Evolutionary conservation across 352 stramenopile genomes (phyloP).

Genomic region (Phytophthora europaea): DNA sequence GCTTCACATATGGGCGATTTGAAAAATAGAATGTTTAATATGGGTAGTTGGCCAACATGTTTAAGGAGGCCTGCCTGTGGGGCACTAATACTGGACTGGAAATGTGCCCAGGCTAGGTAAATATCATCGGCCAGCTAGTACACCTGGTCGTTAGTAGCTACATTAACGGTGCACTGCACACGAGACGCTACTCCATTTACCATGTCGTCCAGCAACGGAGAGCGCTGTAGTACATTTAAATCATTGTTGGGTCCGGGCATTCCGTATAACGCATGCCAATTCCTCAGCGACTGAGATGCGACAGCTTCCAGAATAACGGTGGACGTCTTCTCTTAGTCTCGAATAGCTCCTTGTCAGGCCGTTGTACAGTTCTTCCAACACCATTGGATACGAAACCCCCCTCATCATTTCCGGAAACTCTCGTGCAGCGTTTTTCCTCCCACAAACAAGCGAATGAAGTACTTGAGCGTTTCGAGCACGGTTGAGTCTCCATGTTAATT

Average conservation of each 20-base stretch:
- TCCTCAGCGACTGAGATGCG: background rate
- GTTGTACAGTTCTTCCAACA: no score
- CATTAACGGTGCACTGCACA: background rate
- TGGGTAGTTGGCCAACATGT: no score
- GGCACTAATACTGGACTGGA: slow-evolving; percentile 4
- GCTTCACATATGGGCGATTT: no score
- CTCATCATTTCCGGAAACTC: slow-evolving; percentile 1
- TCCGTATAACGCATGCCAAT: slow-evolving; percentile 19
- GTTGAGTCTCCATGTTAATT: no score
- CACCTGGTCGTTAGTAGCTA: background rate
- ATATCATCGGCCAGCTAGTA: slow-evolving; percentile 10
- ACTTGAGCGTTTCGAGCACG: background rate
- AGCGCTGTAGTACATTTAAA: slow-evolving; percentile 9
- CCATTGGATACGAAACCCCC: no score
- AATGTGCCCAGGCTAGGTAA: background rate
- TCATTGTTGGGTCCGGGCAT: slow-evolving; percentile 15
- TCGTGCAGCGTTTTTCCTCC: background rate
- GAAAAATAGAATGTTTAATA: no score
- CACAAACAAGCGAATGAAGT: background rate
- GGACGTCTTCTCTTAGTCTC: no score
- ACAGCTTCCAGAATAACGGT: slow-evolving; percentile 16
- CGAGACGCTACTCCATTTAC: background rate
- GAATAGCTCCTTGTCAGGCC: no score
- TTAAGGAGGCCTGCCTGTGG: no score
- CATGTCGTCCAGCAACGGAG: background rate